phyloP scores from a whole-genome alignment of 192 early-diverging fungal species.

The Backusella circina region DNA sequence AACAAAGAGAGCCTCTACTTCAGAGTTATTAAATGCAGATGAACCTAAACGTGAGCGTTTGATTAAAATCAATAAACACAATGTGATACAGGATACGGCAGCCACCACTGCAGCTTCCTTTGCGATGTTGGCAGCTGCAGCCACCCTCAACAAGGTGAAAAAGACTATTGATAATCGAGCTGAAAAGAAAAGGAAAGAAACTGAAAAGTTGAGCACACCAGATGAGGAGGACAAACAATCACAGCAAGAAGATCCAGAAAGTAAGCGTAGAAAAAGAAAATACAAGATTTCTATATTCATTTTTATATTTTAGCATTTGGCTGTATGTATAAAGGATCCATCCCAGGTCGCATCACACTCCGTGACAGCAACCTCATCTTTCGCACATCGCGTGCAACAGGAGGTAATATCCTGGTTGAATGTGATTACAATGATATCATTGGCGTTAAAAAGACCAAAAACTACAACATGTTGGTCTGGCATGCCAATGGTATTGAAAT shows the following conservation, averaged over 20 bases:
- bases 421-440: slow-evolving; percentile 18
- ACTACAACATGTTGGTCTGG: slow-evolving; percentile 21
- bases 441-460: slow-evolving; percentile 25
- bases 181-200: neutral
- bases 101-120: neutral
- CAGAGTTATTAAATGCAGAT: neutral
- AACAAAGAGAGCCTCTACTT: neutral
- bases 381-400: slow-evolving; percentile 18
- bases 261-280: neutral
- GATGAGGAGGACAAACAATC: neutral
- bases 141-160: slow-evolving; percentile 3
- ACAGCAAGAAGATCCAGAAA: neutral
- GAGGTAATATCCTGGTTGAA: slow-evolving; percentile 16
- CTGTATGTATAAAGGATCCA: slow-evolving; percentile 12
- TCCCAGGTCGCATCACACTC: slow-evolving; percentile 18
- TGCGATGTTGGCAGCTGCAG: slow-evolving; percentile 2
- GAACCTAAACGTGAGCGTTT: neutral
- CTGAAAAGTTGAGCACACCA: neutral
- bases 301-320: neutral
- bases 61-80: neutral
- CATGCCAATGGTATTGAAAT: slow-evolving; percentile 26
- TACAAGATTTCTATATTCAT: neutral
- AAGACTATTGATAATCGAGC: neutral
- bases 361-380: neutral
- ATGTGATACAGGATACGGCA: neutral